Conservation (phyloP, 306 rosid species). For the Trichosanthes truncata region DNA sequence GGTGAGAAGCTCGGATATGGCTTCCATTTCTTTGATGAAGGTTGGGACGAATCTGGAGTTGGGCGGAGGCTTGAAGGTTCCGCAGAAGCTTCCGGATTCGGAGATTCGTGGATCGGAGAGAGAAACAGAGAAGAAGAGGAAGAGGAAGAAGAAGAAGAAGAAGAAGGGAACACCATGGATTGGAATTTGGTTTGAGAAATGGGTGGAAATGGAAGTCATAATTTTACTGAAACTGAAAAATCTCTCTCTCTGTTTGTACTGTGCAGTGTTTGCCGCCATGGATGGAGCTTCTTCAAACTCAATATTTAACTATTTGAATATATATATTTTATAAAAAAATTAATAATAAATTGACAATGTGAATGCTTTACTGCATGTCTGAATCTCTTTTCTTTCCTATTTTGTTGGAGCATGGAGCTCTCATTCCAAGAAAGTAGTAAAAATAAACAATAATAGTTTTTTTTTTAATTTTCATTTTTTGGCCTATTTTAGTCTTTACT, state of each 20-base stretch:
- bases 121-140: slow-evolving; percentile 9
- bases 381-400: neutral
- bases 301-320: neutral
- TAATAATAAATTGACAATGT: neutral
- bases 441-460: too few species aligned
- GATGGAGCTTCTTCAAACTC: neutral
- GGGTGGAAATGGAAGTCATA: neutral
- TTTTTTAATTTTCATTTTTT: too few species aligned
- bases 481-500: too few species aligned
- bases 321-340: too few species aligned
- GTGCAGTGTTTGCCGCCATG: neutral
- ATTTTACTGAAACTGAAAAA: neutral
- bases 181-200: neutral
- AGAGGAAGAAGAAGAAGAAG: slow-evolving; percentile 9
- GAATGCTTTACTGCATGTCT: neutral
- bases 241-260: neutral
- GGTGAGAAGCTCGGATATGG: slow-evolving; percentile 30
- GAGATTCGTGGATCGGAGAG: slow-evolving; percentile 53
- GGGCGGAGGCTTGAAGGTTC: slow-evolving; percentile 17
- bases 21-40: slow-evolving; percentile 59
- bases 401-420: neutral
- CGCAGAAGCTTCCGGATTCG: slow-evolving; percentile 39
- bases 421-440: neutral
- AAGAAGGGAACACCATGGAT: slow-evolving; percentile 16
- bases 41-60: slow-evolving; percentile 35